Base-by-base conservation (phyloP, 1,284 basidiomycete genomes). In the Stygiomarasmius scandens region DNA sequence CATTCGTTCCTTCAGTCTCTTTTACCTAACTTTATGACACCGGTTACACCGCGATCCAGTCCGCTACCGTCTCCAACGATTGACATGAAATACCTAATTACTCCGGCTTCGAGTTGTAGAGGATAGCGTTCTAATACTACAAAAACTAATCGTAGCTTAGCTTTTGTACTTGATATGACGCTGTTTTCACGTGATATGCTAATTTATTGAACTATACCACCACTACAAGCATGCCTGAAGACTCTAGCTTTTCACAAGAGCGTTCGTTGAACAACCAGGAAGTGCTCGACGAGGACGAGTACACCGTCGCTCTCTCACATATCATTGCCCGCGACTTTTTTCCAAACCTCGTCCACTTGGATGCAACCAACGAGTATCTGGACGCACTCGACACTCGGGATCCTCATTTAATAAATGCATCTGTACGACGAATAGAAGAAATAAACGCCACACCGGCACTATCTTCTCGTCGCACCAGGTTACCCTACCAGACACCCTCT, bases 291-390 rank as follows among this genome's bases (percentile, higher is more conserved):
- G 96, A 99, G 77, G 95, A 98, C 64, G 93, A 95, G 67, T 99
- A 99, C 71, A 96, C 94, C 1, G 85, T 85, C 52, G 92, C 92
- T 0, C 81, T 99, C n/a, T 94, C 93, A 2, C 83, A 88, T 51
- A 97, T 99, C 69, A 98, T 99, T 70, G 90, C 93, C 49, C 88
- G 97, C 52, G 96, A 98, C 76, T 99, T 98, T 81, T 99, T 98
- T 69, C 96, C 96, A 0, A 92, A 90, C 12, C 84, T 97, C 11
- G 85, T 89, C 20, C 91, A 93, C 64, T 80, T 96, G 29, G 91
- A 95, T 65, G 92, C 92, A 20, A 93, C 92, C 16, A 93, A 95
- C 70, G 83, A 81, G 56, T 94, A 93, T 70, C 83, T 95, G 16
- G 87, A 92, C 58, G 92, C 93, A 1, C 76, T 94, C 22, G 80